Conservation (phyloP, 345 rosid genomes). For the Hibiscus mutabilis region DNA sequence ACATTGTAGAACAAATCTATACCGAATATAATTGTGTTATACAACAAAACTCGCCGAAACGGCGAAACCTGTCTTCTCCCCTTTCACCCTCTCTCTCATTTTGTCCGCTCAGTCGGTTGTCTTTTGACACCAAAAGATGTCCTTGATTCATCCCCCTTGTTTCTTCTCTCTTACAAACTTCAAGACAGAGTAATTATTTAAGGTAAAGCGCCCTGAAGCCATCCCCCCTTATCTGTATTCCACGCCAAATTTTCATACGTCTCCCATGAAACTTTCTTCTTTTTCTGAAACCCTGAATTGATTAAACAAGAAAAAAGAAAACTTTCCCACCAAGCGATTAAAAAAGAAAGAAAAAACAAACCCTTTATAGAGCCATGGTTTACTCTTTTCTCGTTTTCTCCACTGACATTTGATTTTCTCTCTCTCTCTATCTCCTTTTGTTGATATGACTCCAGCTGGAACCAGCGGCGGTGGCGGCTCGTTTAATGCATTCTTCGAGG, state of each 20-base stretch:
- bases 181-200: not conserved
- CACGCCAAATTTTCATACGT: not conserved
- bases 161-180: not conserved
- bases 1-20: no score
- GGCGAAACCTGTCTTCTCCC: not conserved
- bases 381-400: not conserved
- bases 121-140: not conserved
- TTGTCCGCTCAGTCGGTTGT: conserved; percentile 11
- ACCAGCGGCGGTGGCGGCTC: not conserved
- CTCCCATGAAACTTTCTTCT: not conserved
- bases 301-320: not conserved
- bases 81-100: not conserved
- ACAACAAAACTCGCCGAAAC: conserved; percentile 9
- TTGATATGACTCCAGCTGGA: conserved; percentile 9
- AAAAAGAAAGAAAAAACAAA: not conserved
- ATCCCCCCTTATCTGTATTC: not conserved
- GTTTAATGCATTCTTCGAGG: conserved; percentile 24
- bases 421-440: not conserved
- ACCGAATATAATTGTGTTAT: not conserved
- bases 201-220: not conserved
- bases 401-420: not conserved
- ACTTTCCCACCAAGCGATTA: conserved; percentile 12
- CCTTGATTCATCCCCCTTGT: conserved; percentile 5
- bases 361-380: not conserved
- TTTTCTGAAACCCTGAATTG: not conserved